These are phyloP conservation scores for Buxus sempervirens DNA, from an alignment of 164 flowering plant genomes.

Conservation along the genomic window DNA sequence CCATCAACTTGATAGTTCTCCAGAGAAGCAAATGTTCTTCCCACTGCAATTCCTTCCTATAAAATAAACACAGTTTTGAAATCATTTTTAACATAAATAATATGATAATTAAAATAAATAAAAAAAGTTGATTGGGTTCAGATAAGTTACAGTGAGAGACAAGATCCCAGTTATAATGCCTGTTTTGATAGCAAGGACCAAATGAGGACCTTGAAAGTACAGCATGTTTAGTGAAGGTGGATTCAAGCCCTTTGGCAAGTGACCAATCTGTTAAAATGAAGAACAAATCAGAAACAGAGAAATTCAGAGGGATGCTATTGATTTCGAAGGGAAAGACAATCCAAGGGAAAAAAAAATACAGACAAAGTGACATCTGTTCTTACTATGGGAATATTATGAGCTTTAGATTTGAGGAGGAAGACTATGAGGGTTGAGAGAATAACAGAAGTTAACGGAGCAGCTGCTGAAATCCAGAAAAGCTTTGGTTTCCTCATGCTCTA, in stretches of 20 bases:
- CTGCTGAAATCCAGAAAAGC: constrained; percentile 79
- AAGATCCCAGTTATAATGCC: constrained; percentile 59
- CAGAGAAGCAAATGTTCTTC: constrained; percentile 69
- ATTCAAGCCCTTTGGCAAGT: constrained; percentile 67
- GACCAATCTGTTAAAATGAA: constrained; percentile 51
- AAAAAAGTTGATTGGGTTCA: not conserved
- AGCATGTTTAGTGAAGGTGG: constrained; percentile 55
- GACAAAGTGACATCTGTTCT: constrained; percentile 1
- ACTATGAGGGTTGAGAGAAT: constrained; percentile 50
- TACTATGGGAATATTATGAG: constrained; percentile 42
- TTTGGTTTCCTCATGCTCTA: constrained; percentile 61
- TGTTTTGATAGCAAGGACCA: constrained; percentile 41
- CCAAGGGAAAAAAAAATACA: too few relatives aligned
- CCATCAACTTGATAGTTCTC: constrained; percentile 77
- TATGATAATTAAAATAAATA: not conserved
- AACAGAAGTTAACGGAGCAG: constrained; percentile 68
- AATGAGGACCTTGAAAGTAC: constrained; percentile 33
- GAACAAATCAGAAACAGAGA: too few relatives aligned
- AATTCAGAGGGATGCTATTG: too few relatives aligned
- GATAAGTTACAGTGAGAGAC: constrained; percentile 58
- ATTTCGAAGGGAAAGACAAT: too few relatives aligned
- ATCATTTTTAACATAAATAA: not conserved
- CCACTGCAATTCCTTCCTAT: constrained; percentile 87
- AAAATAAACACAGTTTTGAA: not conserved
- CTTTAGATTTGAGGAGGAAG: constrained; percentile 41